Conservation (phyloP, 129 eudicot genomes). For the Erigeron canadensis region DNA sequence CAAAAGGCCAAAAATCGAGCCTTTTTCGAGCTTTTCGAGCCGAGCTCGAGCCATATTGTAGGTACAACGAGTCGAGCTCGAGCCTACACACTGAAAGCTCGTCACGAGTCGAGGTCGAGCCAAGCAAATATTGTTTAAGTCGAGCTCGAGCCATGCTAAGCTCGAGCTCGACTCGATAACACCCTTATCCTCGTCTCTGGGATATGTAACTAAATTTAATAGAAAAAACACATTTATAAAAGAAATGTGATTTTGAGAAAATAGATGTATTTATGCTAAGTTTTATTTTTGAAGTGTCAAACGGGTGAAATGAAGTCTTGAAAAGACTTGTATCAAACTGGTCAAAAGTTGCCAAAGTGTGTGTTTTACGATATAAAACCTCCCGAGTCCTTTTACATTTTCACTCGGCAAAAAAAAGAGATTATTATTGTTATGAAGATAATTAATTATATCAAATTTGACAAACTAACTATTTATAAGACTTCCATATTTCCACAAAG, state of each 20-base stretch:
- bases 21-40: no score
- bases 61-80: no score
- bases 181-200: no score
- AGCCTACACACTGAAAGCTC: no score
- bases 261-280: not conserved
- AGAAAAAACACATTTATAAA: not conserved
- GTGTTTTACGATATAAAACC: not conserved
- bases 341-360: not conserved
- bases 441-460: not conserved
- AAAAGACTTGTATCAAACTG: not conserved
- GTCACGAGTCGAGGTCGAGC: no score
- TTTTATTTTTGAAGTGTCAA: not conserved
- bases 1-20: no score
- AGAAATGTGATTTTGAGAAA: slow-evolving; percentile 1
- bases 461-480: no score
- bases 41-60: no score
- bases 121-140: no score
- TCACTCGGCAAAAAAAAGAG: not conserved
- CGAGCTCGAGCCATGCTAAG: no score
- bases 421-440: not conserved
- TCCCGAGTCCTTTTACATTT: not conserved
- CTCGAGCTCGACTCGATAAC: no score
- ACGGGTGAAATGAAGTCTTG: not conserved
- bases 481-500: not conserved
- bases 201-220: slow-evolving; percentile 40